These are phyloP conservation scores for Acanthamoeba culbertsoni DNA, from an alignment of 208 protist species.

Conservation along the genomic window DNA sequence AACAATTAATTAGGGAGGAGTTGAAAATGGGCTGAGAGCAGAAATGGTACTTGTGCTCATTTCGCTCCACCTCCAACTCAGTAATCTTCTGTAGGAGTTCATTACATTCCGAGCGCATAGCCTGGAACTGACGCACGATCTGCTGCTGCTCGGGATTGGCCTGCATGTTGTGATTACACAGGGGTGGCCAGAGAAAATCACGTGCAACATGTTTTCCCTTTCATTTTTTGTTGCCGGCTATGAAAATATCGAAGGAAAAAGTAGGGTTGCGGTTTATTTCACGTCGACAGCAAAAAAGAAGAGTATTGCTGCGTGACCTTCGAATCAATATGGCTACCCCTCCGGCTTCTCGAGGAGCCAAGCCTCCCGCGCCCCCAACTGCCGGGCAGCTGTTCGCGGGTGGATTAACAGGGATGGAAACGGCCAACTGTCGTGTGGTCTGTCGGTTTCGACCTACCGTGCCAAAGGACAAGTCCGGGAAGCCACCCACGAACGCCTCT, in stretches of 20 bases:
- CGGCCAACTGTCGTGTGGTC: conserved; percentile 6
- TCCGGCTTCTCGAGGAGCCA: background rate
- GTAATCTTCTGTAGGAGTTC: conserved; percentile 72
- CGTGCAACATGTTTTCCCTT: no score
- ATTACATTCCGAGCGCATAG: background rate
- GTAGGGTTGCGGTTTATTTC: no score
- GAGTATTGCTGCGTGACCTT: no score
- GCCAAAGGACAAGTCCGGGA: background rate
- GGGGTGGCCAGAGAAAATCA: no score
- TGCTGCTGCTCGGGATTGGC: conserved; percentile 29
- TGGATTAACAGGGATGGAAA: background rate
- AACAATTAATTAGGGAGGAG: background rate
- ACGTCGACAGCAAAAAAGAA: no score
- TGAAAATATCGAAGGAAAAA: no score
- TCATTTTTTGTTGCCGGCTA: no score
- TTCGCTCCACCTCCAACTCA: conserved; percentile 88
- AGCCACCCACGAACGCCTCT: background rate
- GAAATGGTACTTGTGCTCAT: conserved; percentile 86
- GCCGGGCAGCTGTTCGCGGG: background rate
- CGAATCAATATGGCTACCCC: no score
- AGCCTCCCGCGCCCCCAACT: background rate
- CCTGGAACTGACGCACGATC: conserved; percentile 40
- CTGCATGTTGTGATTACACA: background rate
- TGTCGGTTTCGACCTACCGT: background rate
- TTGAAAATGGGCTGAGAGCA: background rate